Evolutionary conservation across 164 flowering plant genomes (phyloP), one percentile per base, ranked within the genome.

Genomic region (Umbellularia californica): DNA sequence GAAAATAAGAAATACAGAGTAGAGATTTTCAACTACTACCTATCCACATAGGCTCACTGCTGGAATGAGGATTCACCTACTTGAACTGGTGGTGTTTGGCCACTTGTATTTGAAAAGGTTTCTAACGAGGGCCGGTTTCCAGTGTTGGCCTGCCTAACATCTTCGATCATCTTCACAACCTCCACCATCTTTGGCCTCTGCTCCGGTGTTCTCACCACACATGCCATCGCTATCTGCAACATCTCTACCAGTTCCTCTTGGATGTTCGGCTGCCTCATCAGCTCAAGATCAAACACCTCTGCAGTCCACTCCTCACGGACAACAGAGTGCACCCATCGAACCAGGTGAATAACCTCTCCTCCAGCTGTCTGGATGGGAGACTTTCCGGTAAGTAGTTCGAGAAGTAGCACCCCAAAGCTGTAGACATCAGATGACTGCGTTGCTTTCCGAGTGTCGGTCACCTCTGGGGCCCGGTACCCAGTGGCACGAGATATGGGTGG

Each of bases 291-390:
- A 80, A 95, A 95, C 64, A 93, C 99, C 81, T 92, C 97, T 0
- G 90, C 97, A 0, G 97, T 95, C 99, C 99, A 95, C 72, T 95
- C 99, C 78, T 91, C 97, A 22, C 97, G 84, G 17, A 92, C 98
- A 15, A 90, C 97, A 58, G 95, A 92, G 17, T 91, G 83, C 41
- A 92, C 98, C 98, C 98, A 94, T 67, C 91, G 84, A 20, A 90
- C 95, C 83, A 94, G 77, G 83, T 91, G 88, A 50, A 86, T 70
- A 14, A 88, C 87, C 77, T 92, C 94, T 11, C 83, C 84, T 12
- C 85, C 82, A 20, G 88, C 85, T 25, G 85, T 70, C 66, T 84
- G 90, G n/a, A 86, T 70, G 2, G 97, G 94, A 10, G 94, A 86
- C 68, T 88, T 95, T 10, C 97, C 97, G 0, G 97, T 92, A 19